phyloP scores from a whole-genome alignment of 352 stramenopile species.

The Globisporangium heterothallicum region DNA sequence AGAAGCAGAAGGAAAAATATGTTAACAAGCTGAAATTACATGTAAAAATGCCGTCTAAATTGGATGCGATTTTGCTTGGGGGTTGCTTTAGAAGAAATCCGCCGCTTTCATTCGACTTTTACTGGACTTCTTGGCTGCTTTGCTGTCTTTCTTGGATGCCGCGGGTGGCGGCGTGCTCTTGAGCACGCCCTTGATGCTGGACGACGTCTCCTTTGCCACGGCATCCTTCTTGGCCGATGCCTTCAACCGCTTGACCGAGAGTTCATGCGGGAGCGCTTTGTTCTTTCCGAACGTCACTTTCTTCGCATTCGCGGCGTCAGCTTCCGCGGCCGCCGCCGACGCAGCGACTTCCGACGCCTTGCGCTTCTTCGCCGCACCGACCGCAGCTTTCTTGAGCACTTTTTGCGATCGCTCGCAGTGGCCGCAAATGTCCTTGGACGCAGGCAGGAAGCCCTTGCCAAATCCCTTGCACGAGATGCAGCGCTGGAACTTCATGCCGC shows the following conservation, averaged over 20 bases:
- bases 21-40: slow-evolving; percentile 1
- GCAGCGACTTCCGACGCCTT: slow-evolving; percentile 42
- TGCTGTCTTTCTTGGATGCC: slow-evolving; percentile 35
- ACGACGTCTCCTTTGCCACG: slow-evolving; percentile 39
- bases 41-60: slow-evolving; percentile 8
- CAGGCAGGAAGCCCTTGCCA: slow-evolving; percentile 66
- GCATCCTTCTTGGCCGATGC: slow-evolving; percentile 63
- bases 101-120: slow-evolving; percentile 59
- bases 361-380: slow-evolving; percentile 52
- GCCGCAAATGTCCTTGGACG: slow-evolving; percentile 54
- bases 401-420: slow-evolving; percentile 70
- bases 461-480: slow-evolving; percentile 61
- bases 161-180: slow-evolving; percentile 36
- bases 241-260: slow-evolving; percentile 82
- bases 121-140: slow-evolving; percentile 21
- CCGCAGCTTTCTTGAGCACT: slow-evolving; percentile 50
- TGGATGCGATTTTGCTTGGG: not conserved
- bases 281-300: slow-evolving; percentile 87
- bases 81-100: slow-evolving; percentile 59
- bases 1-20: no score
- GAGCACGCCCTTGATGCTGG: slow-evolving; percentile 68
- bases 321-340: slow-evolving; percentile 20
- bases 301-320: slow-evolving; percentile 35
- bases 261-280: slow-evolving; percentile 65
- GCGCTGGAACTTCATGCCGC: slow-evolving; percentile 70